phyloP scores from a whole-genome alignment of 2,329 filamentous ascomycete genomes.

The Trichoderma brevicompactum region DNA sequence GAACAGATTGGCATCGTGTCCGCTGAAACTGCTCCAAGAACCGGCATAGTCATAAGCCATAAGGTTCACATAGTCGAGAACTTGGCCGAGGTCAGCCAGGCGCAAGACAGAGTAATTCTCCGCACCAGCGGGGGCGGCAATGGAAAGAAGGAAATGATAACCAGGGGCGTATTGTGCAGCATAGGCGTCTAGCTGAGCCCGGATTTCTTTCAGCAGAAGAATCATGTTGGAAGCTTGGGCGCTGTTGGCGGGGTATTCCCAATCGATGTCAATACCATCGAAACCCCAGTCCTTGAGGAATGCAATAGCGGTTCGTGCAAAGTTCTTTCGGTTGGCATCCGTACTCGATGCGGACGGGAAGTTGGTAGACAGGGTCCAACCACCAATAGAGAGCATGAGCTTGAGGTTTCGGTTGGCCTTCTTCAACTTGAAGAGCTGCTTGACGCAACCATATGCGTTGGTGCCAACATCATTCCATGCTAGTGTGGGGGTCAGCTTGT shows the following conservation, averaged over 20 bases:
- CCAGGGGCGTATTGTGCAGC: conserved; percentile 48
- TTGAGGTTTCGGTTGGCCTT: conserved; percentile 78
- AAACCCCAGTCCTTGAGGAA: conserved; percentile 75
- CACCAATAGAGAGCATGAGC: conserved; percentile 78
- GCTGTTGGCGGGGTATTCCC: conserved; percentile 46
- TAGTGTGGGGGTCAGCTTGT: conserved; percentile 32
- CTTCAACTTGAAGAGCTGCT: conserved; percentile 79
- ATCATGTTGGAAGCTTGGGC: conserved; percentile 51
- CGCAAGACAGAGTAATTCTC: conserved; percentile 54
- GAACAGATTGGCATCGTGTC: conserved; percentile 75
- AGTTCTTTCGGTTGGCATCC: conserved; percentile 62
- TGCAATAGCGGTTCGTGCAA: conserved; percentile 70
- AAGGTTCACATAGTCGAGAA: conserved; percentile 64
- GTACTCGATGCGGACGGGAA: conserved; percentile 72
- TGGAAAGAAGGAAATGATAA: conserved; percentile 59
- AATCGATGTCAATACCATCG: conserved; percentile 53
- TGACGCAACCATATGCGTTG: conserved; percentile 80
- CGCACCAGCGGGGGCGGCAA: conserved; percentile 57
- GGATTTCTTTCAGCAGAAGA: conserved; percentile 50
- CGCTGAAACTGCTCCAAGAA: conserved; percentile 67
- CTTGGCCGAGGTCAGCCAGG: conserved; percentile 51
- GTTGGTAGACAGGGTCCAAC: conserved; percentile 81
- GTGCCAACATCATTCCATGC: conserved; percentile 65
- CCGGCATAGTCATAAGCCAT: conserved; percentile 81
- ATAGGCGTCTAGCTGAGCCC: conserved; percentile 54